Conservation (phyloP, 768 basidiomycete genomes). For the Holtermanniella nyarrowii region DNA sequence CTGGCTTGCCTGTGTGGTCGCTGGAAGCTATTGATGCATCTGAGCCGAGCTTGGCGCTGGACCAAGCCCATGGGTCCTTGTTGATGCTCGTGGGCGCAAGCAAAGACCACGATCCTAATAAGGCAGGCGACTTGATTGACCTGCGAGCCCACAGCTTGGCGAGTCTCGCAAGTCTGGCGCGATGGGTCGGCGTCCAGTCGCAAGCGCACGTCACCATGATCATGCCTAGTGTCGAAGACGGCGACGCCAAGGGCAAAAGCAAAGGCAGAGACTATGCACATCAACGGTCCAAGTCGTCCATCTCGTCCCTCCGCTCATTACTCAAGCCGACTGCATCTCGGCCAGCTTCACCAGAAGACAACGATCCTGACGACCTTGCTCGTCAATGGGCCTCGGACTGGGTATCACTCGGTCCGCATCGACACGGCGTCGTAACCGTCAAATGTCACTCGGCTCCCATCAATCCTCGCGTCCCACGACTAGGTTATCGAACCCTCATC, state of each 20-base stretch:
- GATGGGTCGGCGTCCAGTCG: conserved; percentile 7
- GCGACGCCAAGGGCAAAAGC: conserved; percentile 3
- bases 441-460: not conserved
- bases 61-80: conserved; percentile 5
- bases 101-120: conserved; percentile 8
- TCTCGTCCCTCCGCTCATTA: not conserved
- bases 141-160: conserved; percentile 8
- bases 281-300: not conserved
- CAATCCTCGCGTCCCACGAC: not conserved
- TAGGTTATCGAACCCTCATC: conserved; percentile 3
- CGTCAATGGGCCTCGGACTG: not conserved
- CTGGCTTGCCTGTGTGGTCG: conserved; percentile 16
- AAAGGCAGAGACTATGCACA: not conserved
- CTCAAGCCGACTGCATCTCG: not conserved
- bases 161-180: conserved; percentile 10
- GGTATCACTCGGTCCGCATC: conserved; percentile 3
- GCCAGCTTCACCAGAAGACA: not conserved
- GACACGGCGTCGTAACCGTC: not conserved
- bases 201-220: not conserved
- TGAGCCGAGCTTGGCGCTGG: not conserved
- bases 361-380: not conserved
- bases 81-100: conserved; percentile 11
- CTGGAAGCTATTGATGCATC: conserved; percentile 2
- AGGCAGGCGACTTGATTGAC: conserved; percentile 6
- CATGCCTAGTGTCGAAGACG: too few species aligned